Conservation (phyloP, 2,329 filamentous ascomycete species). For the Pseudogymnoascus sp. region DNA sequence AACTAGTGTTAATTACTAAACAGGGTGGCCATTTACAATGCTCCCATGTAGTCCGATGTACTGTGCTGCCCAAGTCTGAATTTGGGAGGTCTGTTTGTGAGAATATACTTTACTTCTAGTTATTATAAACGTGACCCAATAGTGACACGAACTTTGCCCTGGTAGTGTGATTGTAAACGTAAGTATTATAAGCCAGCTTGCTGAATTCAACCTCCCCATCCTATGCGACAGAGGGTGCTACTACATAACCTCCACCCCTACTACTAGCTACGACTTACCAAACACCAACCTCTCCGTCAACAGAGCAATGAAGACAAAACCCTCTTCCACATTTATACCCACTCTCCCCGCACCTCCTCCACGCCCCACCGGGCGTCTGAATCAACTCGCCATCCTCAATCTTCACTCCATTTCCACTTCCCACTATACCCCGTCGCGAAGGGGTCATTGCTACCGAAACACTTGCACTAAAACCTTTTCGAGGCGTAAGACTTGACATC, state of each 20-base stretch:
- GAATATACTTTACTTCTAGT: not conserved
- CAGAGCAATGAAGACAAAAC: slow-evolving; percentile 49
- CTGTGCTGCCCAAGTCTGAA: not conserved
- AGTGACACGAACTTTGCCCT: not conserved
- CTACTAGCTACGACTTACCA: not conserved
- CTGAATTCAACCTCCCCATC: not conserved
- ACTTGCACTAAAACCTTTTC: not conserved
- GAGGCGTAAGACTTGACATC: not conserved
- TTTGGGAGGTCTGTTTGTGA: not conserved
- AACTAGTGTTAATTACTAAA: not conserved
- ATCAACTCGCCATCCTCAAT: slow-evolving; percentile 8
- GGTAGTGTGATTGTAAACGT: not conserved
- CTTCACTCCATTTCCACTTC: not conserved
- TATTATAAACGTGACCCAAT: not conserved
- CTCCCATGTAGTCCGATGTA: not conserved
- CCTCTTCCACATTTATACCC: slow-evolving; percentile 48
- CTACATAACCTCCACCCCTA: not conserved
- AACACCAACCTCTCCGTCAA: not conserved
- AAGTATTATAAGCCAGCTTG: not conserved
- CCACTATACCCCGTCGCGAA: not conserved
- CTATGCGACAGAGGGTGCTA: not conserved
- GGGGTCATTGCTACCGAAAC: not conserved
- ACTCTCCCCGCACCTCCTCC: slow-evolving; percentile 44
- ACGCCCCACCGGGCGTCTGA: slow-evolving; percentile 43
- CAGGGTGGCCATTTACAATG: not conserved